Conservation (phyloP, 352 stramenopile species). For the Phytophthora idaei region DNA sequence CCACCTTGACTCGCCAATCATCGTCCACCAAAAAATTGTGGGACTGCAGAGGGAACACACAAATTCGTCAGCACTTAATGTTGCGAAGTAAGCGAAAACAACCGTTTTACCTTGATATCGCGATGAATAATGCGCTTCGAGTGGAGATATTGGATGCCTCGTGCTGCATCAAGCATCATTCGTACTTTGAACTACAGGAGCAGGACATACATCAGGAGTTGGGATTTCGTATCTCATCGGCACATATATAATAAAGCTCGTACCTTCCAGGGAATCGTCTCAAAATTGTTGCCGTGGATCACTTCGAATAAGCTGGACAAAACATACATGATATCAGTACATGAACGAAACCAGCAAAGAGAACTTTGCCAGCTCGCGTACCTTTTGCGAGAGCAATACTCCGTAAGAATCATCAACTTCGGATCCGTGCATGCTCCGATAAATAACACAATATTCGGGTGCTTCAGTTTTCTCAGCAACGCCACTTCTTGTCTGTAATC, state of each 20-base stretch:
- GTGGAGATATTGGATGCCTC: conserved; percentile 90
- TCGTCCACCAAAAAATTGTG: conserved; percentile 91
- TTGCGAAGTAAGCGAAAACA: not conserved
- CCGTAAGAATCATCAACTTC: conserved; percentile 90
- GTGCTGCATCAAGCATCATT: conserved; percentile 89
- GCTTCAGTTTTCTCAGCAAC: conserved; percentile 86
- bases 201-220: conserved; percentile 9
- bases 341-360: not conserved
- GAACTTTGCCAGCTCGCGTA: conserved; percentile 24
- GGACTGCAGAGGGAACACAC: conserved; percentile 45
- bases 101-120: conserved; percentile 83
- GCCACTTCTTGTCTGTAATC: conserved; percentile 89
- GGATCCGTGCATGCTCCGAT: conserved; percentile 90
- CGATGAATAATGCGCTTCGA: conserved; percentile 89
- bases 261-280: conserved; percentile 91
- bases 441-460: conserved; percentile 92
- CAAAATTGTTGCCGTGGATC: conserved; percentile 89
- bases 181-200: conserved; percentile 83
- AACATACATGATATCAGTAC: not conserved
- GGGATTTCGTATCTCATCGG: not conserved
- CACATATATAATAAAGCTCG: not conserved
- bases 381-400: conserved; percentile 91
- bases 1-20: conserved; percentile 90
- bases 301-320: conserved; percentile 82
- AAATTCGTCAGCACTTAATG: conserved; percentile 11